These are phyloP conservation scores for Pisolithus tinctorius DNA, from an alignment of 768 basidiomycete genomes.

Conservation along the genomic window DNA sequence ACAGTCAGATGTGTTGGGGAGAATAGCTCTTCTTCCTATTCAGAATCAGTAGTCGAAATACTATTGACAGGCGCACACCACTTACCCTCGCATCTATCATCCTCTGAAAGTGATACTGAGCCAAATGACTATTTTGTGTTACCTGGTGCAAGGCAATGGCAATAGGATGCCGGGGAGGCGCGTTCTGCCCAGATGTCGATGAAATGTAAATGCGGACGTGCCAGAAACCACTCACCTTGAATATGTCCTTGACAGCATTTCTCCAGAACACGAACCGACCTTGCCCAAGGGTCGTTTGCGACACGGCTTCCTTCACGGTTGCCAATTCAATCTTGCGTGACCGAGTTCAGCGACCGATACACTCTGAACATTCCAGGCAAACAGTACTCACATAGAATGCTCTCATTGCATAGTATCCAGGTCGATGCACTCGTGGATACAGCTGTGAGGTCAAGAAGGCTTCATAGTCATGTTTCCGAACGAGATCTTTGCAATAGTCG, in stretches of 20 bases:
- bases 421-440: slow-evolving; percentile 59
- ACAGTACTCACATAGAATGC: slow-evolving; percentile 69
- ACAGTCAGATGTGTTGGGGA: slow-evolving; percentile 59
- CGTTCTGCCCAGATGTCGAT: slow-evolving; percentile 42
- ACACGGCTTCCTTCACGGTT: slow-evolving; percentile 68
- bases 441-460: slow-evolving; percentile 65
- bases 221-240: slow-evolving; percentile 41
- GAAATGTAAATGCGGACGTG: slow-evolving; percentile 2
- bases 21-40: slow-evolving; percentile 60
- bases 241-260: slow-evolving; percentile 65
- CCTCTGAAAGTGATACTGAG: slow-evolving; percentile 72
- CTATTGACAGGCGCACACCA: neutral
- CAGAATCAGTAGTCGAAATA: slow-evolving; percentile 15
- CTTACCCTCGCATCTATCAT: slow-evolving; percentile 78
- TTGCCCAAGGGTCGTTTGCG: slow-evolving; percentile 67
- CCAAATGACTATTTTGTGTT: slow-evolving; percentile 42
- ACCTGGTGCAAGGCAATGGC: slow-evolving; percentile 64
- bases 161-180: slow-evolving; percentile 74
- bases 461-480: slow-evolving; percentile 79
- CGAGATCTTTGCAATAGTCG: slow-evolving; percentile 63
- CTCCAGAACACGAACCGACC: slow-evolving; percentile 88
- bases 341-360: slow-evolving; percentile 4
- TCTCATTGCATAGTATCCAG: slow-evolving; percentile 70
- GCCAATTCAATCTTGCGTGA: slow-evolving; percentile 65
- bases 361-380: neutral